Evolutionary conservation across 768 basidiomycete genomes (phyloP).

Genomic region (Pulveroboletus sp.): DNA sequence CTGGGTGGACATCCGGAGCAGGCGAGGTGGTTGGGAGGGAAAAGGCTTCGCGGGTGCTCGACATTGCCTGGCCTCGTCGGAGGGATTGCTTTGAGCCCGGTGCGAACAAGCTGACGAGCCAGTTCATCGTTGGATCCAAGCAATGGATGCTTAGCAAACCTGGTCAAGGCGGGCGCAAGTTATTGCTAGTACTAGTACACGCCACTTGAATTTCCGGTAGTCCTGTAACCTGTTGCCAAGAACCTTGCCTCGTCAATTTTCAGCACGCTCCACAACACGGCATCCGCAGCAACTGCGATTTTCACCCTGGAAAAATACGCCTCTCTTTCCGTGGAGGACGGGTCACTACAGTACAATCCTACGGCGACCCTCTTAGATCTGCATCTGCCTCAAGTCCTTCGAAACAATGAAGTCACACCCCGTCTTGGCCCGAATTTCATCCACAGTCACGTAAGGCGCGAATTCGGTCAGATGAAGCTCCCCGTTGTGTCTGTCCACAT

Average conservation of each 20-base stretch:
- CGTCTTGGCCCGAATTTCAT: conserved; percentile 81
- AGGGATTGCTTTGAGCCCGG: conserved; percentile 45
- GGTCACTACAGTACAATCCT: conserved; percentile 5
- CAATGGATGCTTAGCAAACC: not conserved
- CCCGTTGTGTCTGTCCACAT: conserved; percentile 72
- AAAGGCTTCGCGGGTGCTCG: conserved; percentile 85
- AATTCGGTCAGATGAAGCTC: conserved; percentile 71
- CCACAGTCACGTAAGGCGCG: conserved; percentile 73
- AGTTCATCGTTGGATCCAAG: conserved; percentile 52
- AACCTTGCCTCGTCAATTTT: too few species aligned
- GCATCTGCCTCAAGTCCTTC: conserved; percentile 49
- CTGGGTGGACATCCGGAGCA: conserved; percentile 55
- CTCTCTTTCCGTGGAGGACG: not conserved
- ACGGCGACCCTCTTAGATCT: conserved; percentile 12
- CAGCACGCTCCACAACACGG: too few species aligned
- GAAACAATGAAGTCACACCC: conserved; percentile 70
- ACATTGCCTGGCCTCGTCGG: conserved; percentile 64
- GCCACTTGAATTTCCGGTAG: too few species aligned
- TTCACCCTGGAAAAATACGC: conserved; percentile 2
- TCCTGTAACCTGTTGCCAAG: too few species aligned
- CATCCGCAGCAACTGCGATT: not conserved
- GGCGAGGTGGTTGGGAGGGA: conserved; percentile 78
- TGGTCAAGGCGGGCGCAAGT: conserved; percentile 9
- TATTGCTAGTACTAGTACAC: too few species aligned
- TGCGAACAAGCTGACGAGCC: conserved; percentile 68